Evolutionary conservation across 2,329 filamentous ascomycete species (phyloP).

Genomic region (Verticillium nubilum): DNA sequence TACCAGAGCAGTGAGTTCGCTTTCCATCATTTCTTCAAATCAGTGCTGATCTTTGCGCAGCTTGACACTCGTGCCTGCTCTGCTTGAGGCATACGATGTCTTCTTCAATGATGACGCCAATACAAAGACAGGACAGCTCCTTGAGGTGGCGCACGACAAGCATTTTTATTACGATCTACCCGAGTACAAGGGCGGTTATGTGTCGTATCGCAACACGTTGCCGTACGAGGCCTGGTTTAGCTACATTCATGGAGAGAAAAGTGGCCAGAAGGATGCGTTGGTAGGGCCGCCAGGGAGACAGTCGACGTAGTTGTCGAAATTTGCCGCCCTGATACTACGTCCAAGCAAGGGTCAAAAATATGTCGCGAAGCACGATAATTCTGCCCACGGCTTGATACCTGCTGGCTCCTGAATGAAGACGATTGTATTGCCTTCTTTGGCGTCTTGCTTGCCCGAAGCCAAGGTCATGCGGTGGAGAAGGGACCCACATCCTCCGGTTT

Average conservation of each 20-base stretch:
- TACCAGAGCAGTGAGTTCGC: conserved; percentile 18
- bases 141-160: conserved; percentile 12
- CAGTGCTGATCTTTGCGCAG: background rate
- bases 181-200: conserved; percentile 11
- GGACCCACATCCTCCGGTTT: background rate
- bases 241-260: conserved; percentile 14
- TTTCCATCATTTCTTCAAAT: too few species aligned
- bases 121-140: conserved; percentile 8
- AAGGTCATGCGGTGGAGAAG: background rate
- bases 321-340: too few species aligned
- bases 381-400: background rate
- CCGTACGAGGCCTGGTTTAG: conserved; percentile 17
- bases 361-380: too few species aligned
- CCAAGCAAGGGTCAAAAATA: background rate
- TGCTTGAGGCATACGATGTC: conserved; percentile 7
- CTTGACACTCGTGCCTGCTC: conserved; percentile 2
- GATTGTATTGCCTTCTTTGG: background rate
- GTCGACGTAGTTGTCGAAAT: background rate
- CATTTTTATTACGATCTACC: conserved; percentile 5
- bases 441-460: background rate
- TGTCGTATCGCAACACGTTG: conserved; percentile 10
- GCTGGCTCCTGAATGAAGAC: background rate
- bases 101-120: conserved; percentile 11
- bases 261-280: conserved; percentile 8
- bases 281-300: conserved; percentile 3